These are phyloP conservation scores for Saccharomycopsis vini DNA, from an alignment of 805 yeast genomes.

Conservation along the genomic window DNA sequence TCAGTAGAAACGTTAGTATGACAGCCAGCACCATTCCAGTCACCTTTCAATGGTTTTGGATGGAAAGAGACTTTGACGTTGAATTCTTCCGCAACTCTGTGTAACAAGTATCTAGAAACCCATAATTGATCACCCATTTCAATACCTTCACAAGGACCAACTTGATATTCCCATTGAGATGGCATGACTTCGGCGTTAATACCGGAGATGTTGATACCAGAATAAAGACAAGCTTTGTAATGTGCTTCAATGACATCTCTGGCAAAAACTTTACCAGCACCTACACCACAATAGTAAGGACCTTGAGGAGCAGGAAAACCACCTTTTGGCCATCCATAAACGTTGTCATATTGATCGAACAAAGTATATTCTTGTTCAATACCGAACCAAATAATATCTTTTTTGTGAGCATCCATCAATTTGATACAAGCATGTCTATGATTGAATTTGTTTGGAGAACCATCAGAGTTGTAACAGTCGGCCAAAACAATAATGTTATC, in stretches of 20 bases:
- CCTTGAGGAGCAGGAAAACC: constrained; percentile 99
- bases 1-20: constrained; percentile 96
- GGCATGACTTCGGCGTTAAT: constrained; percentile 99
- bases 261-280: constrained; percentile 96
- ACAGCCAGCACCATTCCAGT: constrained; percentile 99
- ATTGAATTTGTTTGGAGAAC: constrained; percentile 97
- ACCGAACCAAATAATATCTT: constrained; percentile 91
- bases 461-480: constrained; percentile 97
- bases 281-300: constrained; percentile 99
- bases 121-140: constrained; percentile 96
- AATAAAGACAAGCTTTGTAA: constrained; percentile 93
- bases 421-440: constrained; percentile 96
- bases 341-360: constrained; percentile 82
- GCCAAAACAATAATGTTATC: constrained; percentile 91
- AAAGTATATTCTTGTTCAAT: constrained; percentile 97
- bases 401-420: constrained; percentile 85
- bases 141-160: constrained; percentile 95
- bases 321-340: constrained; percentile 98
- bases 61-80: constrained; percentile 98
- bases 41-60: constrained; percentile 98
- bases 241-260: constrained; percentile 98
- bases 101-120: constrained; percentile 87
- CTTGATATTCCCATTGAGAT: constrained; percentile 99
- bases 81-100: constrained; percentile 96
- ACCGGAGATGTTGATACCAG: constrained; percentile 89